phyloP scores from a whole-genome alignment of 2,329 filamentous ascomycete genomes.

The Amauroascus niger region DNA sequence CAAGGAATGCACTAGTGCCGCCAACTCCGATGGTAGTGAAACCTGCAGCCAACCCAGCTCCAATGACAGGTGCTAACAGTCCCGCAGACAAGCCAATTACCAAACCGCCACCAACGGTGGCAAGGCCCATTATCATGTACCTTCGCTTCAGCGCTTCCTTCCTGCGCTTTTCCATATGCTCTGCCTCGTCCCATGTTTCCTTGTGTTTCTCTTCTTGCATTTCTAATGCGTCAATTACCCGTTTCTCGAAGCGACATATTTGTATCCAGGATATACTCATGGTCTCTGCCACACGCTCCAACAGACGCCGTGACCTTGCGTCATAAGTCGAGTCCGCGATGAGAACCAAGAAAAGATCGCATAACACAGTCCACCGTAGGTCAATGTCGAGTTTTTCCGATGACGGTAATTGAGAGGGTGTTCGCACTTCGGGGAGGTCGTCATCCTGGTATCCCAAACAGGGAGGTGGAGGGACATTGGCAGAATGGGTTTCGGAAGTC shows the following conservation, averaged over 20 bases:
- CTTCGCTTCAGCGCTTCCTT: slow-evolving; percentile 73
- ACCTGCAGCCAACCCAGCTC: slow-evolving; percentile 82
- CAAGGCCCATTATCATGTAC: slow-evolving; percentile 91
- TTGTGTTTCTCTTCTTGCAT: slow-evolving; percentile 93
- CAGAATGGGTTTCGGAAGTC: slow-evolving; percentile 26
- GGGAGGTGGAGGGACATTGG: slow-evolving; percentile 45
- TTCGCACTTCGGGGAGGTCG: slow-evolving; percentile 68
- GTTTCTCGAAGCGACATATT: slow-evolving; percentile 93
- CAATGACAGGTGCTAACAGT: slow-evolving; percentile 83
- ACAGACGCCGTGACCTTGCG: slow-evolving; percentile 68
- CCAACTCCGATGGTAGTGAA: slow-evolving; percentile 91
- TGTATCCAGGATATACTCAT: slow-evolving; percentile 82
- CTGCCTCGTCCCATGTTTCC: slow-evolving; percentile 96
- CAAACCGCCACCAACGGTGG: slow-evolving; percentile 86
- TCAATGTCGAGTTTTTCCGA: slow-evolving; percentile 88
- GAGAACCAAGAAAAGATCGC: slow-evolving; percentile 88
- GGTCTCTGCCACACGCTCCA: slow-evolving; percentile 72
- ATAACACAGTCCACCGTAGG: slow-evolving; percentile 90
- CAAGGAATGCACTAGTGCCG: slow-evolving; percentile 79
- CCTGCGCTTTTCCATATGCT: slow-evolving; percentile 77
- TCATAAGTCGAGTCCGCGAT: slow-evolving; percentile 95
- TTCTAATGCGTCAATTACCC: slow-evolving; percentile 89
- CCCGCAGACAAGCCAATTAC: slow-evolving; percentile 94
- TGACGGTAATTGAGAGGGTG: slow-evolving; percentile 69
- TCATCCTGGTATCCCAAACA: slow-evolving; percentile 55